These are phyloP conservation scores for Diutina pseudorugosa DNA, from an alignment of 1,139 yeast species.

Conservation along the genomic window DNA sequence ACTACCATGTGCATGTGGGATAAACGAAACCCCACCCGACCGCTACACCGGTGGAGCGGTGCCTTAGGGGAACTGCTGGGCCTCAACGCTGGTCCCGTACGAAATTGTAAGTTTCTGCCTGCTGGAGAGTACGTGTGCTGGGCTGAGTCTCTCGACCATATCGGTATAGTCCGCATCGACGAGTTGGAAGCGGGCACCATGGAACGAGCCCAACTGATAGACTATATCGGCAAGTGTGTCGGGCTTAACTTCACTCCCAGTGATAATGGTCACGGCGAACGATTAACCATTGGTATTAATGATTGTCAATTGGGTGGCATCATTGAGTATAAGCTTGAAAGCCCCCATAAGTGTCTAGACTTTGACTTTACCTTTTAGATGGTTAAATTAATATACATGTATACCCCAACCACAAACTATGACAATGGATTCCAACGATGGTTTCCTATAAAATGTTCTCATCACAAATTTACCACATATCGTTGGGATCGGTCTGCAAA, in stretches of 20 bases:
- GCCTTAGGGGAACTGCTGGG: constrained; percentile 20
- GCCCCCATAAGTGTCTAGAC: constrained; percentile 24
- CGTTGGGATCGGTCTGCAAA: not conserved
- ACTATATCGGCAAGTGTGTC: constrained; percentile 46
- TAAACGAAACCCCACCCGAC: constrained; percentile 18
- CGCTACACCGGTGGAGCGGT: constrained; percentile 24
- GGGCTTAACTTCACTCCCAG: constrained; percentile 40
- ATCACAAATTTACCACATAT: not conserved
- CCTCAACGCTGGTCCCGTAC: constrained; percentile 26
- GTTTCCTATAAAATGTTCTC: too few relatives aligned
- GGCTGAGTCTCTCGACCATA: constrained; percentile 53
- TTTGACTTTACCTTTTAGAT: constrained; percentile 25
- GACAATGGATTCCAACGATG: too few relatives aligned
- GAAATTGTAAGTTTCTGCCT: constrained; percentile 40
- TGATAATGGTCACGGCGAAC: constrained; percentile 34
- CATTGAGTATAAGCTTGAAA: constrained; percentile 31
- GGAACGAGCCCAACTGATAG: constrained; percentile 33
- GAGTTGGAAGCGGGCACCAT: constrained; percentile 14
- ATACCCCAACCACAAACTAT: too few relatives aligned
- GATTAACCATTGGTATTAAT: constrained; percentile 39
- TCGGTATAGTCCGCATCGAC: constrained; percentile 33
- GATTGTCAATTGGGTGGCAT: constrained; percentile 52
- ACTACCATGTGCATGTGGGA: constrained; percentile 47
- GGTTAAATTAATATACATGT: not conserved
- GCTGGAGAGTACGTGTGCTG: constrained; percentile 36